Evolutionary conservation across 192 early-diverging fungal genomes (phyloP).

Genomic region (Coemansia asiatica): DNA sequence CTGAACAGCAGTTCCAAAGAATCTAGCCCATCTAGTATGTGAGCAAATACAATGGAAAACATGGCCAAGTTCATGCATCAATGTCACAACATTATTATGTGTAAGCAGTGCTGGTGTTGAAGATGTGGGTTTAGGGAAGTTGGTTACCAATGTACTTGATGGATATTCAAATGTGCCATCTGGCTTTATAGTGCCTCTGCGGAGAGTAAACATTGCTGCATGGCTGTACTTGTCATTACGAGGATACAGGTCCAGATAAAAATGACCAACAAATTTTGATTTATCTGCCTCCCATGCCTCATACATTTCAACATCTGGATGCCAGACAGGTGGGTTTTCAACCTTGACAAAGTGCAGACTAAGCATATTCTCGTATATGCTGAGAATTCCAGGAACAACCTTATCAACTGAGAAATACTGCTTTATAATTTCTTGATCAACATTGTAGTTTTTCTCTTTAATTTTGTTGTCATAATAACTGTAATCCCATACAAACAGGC

Average conservation of each 20-base stretch:
- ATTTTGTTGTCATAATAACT: constrained; percentile 65
- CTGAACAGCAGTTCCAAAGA: constrained; percentile 65
- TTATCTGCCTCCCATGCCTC: constrained; percentile 63
- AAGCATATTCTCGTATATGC: constrained; percentile 67
- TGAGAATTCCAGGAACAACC: constrained; percentile 59
- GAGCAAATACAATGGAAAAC: constrained; percentile 64
- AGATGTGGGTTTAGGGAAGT: constrained; percentile 58
- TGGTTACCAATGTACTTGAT: constrained; percentile 60
- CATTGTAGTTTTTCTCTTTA: constrained; percentile 59
- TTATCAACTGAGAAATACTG: constrained; percentile 65
- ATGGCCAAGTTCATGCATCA: constrained; percentile 81
- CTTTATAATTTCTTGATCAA: constrained; percentile 69
- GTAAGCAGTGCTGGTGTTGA: constrained; percentile 64
- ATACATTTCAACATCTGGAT: constrained; percentile 67
- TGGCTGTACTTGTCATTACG: constrained; percentile 68
- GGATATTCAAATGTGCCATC: constrained; percentile 57
- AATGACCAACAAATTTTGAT: constrained; percentile 60
- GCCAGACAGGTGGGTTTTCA: constrained; percentile 61
- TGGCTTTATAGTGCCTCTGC: constrained; percentile 54
- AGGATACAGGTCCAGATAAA: constrained; percentile 71
- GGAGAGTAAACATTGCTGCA: constrained; percentile 70
- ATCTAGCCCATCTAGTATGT: constrained; percentile 61
- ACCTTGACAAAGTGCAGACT: constrained; percentile 62
- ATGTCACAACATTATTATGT: constrained; percentile 70
- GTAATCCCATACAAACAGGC: constrained; percentile 65